Conservation (phyloP, 116 monocot species). For the Cymodocea nodosa region DNA sequence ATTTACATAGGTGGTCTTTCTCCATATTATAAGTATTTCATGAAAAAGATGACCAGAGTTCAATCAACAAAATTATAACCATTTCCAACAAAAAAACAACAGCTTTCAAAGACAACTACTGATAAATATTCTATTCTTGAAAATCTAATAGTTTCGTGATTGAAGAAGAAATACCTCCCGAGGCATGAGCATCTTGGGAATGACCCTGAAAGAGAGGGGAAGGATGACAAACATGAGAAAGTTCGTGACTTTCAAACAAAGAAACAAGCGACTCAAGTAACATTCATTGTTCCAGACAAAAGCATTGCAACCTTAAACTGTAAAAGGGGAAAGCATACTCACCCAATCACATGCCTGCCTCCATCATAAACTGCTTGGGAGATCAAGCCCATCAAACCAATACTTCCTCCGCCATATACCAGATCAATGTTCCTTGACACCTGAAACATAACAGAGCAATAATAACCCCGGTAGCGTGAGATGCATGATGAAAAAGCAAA, state of each 20-base stretch:
- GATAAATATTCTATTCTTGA: not conserved
- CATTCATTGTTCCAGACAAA: not conserved
- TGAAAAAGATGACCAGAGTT: too few species aligned
- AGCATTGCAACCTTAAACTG: not conserved
- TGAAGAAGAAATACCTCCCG: slow-evolving; percentile 19
- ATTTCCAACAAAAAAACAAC: too few species aligned
- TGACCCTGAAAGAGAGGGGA: slow-evolving; percentile 17
- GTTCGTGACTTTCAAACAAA: not conserved
- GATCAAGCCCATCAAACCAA: slow-evolving; percentile 41
- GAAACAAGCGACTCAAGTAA: not conserved
- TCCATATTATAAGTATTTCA: too few species aligned
- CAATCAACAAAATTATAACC: too few species aligned
- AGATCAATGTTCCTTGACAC: slow-evolving; percentile 68
- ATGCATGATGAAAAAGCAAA: not conserved
- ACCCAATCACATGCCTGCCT: slow-evolving; percentile 57
- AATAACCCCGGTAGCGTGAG: not conserved
- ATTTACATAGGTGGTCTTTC: too few species aligned
- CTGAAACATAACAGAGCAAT: slow-evolving; percentile 13
- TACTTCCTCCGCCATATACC: slow-evolving; percentile 63
- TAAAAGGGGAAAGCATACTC: not conserved
- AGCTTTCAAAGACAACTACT: too few species aligned
- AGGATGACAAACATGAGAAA: not conserved
- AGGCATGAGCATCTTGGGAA: slow-evolving; percentile 28
- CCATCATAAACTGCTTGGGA: slow-evolving; percentile 50
- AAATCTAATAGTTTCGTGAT: not conserved